Evolutionary conservation across 148 eudicot genomes (phyloP).

Genomic region (Silene conica): DNA sequence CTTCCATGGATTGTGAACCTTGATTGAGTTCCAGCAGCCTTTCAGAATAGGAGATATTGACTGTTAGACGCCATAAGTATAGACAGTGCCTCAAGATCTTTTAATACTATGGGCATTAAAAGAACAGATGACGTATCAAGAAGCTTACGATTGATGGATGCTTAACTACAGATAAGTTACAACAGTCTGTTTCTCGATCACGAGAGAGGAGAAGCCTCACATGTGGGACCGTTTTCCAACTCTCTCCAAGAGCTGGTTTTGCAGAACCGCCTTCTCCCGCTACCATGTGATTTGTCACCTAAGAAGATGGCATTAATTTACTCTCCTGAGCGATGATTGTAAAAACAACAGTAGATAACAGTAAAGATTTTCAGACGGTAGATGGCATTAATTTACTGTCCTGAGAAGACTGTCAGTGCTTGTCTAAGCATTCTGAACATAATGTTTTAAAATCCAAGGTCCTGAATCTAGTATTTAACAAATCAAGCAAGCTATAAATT

Average conservation of each 20-base stretch:
- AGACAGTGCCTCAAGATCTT: not conserved
- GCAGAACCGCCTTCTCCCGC: conserved; percentile 68
- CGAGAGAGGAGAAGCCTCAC: conserved; percentile 68
- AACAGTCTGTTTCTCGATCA: conserved; percentile 39
- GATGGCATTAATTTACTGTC: conserved; percentile 1
- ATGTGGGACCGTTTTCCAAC: conserved; percentile 86
- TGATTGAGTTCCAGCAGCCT: conserved; percentile 23
- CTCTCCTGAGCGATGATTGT: not conserved
- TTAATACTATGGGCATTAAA: not conserved
- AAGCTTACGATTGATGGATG: conserved; percentile 62
- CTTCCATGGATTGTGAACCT: conserved; percentile 21
- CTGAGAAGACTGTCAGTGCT: not conserved
- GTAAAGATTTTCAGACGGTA: not conserved
- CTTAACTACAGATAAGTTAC: conserved; percentile 47
- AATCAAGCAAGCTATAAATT: conserved; percentile 3
- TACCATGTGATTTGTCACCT: conserved; percentile 97
- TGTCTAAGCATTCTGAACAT: not conserved
- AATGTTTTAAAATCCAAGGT: no score
- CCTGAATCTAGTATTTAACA: not conserved
- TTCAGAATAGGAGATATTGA: not conserved
- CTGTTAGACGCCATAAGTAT: not conserved
- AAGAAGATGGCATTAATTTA: conserved; percentile 7
- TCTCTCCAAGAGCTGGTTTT: conserved; percentile 95
- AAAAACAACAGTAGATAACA: not conserved
- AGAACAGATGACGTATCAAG: not conserved